Evolutionary conservation across 768 basidiomycete genomes (phyloP), one percentile per base, ranked within the genome.

Genomic region (Candolleomyces aberdarensis): DNA sequence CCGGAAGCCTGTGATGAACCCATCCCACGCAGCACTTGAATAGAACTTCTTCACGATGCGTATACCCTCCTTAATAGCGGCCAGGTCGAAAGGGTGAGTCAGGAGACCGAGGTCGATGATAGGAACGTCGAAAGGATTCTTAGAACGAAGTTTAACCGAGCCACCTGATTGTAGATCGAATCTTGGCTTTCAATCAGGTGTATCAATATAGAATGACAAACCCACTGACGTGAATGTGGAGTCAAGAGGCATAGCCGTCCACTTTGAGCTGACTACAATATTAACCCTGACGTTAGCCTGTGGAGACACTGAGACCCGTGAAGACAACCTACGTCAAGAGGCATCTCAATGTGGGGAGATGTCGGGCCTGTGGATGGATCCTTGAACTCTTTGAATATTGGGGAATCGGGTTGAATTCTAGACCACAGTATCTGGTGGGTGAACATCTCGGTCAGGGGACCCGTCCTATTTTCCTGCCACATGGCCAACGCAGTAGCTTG

Each of bases 101-200:
- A 46, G 57, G 19, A 44, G 57, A 9, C 58, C 62, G 15, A 56
- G 32, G 44, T 58, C 43, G 26, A 58, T 61, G 48, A 61, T 54
- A 41, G 53, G 53, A 19, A 50, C 50, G 26, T 56, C 55, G 44
- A 57, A 44, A 17, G 55, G 60, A 31, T 57, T 43, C 7, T 56
- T 57, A 19, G 60, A 57, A 22, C 47, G 31, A 15, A 57, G 46
- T 22, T 62, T 52, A 11, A 62, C 52, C 17, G 55, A 46, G 1
- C 64, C 60, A n/a, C 70, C 58, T 39, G 63, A 52, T 31, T 66
- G 62, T 11, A 26, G 58, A 47, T 55, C 63, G 57, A 3, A 64
- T 62, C 59, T 56, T 48, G 59, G 62, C 9, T 64, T 64, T 19
- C 22, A 31, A 29, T 29, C 22, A 52, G 1, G 26, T 26, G 31